Conservation (phyloP, 495 filamentous ascomycete species). For the Trichoderma asperelloides region DNA sequence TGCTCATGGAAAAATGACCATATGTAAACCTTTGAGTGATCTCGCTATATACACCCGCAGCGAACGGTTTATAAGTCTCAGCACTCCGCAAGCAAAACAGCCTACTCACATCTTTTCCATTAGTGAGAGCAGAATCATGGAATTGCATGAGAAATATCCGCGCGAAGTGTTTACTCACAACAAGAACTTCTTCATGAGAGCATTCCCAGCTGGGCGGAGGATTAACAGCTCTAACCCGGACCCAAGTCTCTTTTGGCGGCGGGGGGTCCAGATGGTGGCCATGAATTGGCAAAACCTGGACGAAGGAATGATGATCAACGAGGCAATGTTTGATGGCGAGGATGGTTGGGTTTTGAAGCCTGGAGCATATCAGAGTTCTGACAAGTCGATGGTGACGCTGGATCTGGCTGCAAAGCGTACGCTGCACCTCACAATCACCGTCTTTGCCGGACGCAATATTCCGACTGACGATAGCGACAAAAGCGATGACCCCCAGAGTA, state of each 20-base stretch:
- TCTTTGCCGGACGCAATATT: slow-evolving; percentile 37
- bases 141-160: slow-evolving; percentile 47
- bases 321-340: slow-evolving; percentile 81
- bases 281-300: slow-evolving; percentile 91
- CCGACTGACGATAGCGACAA: slow-evolving; percentile 24
- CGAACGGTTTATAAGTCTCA: slow-evolving; percentile 64
- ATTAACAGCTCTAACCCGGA: slow-evolving; percentile 80
- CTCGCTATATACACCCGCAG: slow-evolving; percentile 80
- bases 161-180: slow-evolving; percentile 71
- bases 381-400: slow-evolving; percentile 10
- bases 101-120: slow-evolving; percentile 82
- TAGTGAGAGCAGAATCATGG: slow-evolving; percentile 62
- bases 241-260: slow-evolving; percentile 74
- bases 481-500: slow-evolving; percentile 20
- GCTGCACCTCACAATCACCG: slow-evolving; percentile 33
- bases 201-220: slow-evolving; percentile 73
- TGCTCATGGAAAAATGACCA: slow-evolving; percentile 40
- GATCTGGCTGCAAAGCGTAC: slow-evolving; percentile 15
- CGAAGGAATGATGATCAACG: slow-evolving; percentile 90
- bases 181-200: slow-evolving; percentile 74
- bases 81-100: slow-evolving; percentile 43
- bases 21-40: slow-evolving; percentile 59
- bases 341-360: slow-evolving; percentile 86
- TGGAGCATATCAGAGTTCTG: slow-evolving; percentile 32
- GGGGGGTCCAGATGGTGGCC: slow-evolving; percentile 85